phyloP scores from a whole-genome alignment of 2,329 filamentous ascomycete genomes.

The Ambrosiella cleistominuta region DNA sequence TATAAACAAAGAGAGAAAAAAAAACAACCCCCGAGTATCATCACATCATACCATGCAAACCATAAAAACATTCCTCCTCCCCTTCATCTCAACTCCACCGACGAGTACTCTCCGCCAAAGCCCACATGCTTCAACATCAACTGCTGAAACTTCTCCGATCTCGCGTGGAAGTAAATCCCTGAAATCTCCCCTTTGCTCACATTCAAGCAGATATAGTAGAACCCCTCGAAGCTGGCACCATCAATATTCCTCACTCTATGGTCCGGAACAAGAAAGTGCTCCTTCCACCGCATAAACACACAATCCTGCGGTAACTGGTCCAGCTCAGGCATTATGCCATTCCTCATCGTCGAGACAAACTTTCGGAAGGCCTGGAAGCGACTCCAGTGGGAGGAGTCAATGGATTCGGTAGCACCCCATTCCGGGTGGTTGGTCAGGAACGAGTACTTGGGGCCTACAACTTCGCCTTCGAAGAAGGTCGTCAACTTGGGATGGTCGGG shows the following conservation, averaged over 20 bases:
- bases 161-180: slow-evolving; percentile 94
- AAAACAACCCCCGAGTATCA: neutral
- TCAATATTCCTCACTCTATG: slow-evolving; percentile 80
- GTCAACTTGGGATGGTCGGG: slow-evolving; percentile 94
- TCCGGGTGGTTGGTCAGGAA: slow-evolving; percentile 77
- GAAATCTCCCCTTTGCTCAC: slow-evolving; percentile 71
- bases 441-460: slow-evolving; percentile 87
- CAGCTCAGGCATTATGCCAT: slow-evolving; percentile 39
- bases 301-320: slow-evolving; percentile 67
- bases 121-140: slow-evolving; percentile 78
- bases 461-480: slow-evolving; percentile 96
- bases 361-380: slow-evolving; percentile 78
- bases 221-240: slow-evolving; percentile 92
- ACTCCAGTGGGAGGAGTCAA: slow-evolving; percentile 82
- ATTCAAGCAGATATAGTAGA: slow-evolving; percentile 99
- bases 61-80: neutral
- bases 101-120: slow-evolving; percentile 65
- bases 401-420: slow-evolving; percentile 86
- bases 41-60: neutral
- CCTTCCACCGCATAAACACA: slow-evolving; percentile 99
- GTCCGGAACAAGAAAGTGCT: slow-evolving; percentile 91
- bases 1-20: neutral
- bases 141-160: slow-evolving; percentile 97
- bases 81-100: slow-evolving; percentile 55
- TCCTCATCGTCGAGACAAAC: slow-evolving; percentile 41